Evolutionary conservation across 306 rosid genomes (phyloP).

Genomic region (Gastrolobium villosum): DNA sequence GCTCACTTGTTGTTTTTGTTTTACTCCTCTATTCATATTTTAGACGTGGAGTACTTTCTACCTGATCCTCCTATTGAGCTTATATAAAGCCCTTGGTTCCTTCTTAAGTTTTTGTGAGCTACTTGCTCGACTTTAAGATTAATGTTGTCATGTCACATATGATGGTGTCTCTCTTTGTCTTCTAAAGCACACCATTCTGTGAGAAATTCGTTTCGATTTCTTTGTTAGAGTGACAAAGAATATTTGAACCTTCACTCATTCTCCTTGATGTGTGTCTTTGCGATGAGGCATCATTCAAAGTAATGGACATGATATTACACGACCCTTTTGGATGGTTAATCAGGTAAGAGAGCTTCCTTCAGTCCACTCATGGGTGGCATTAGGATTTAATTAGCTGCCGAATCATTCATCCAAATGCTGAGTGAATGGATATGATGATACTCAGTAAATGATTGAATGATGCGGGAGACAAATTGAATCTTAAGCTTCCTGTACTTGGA

Average conservation of each 20-base stretch:
- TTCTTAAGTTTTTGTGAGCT: constrained; percentile 28
- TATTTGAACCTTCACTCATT: neutral
- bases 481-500: constrained; percentile 85
- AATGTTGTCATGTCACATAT: neutral
- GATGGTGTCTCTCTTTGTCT: neutral
- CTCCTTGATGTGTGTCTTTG: neutral
- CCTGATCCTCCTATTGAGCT: constrained; percentile 31
- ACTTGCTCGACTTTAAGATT: neutral
- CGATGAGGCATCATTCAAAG: too few species aligned
- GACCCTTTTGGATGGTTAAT: neutral
- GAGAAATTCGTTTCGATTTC: neutral
- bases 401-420: constrained; percentile 98
- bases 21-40: neutral
- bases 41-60: neutral
- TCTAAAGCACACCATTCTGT: neutral
- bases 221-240: neutral
- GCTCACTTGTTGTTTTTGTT: constrained; percentile 17
- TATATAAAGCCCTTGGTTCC: constrained; percentile 61
- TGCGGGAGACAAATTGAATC: constrained; percentile 92
- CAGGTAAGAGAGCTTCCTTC: constrained; percentile 87
- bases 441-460: constrained; percentile 93
- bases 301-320: too few species aligned
- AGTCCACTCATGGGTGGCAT: constrained; percentile 79
- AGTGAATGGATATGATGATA: constrained; percentile 32
- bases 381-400: constrained; percentile 90